A percentile compares a stretch with the other conserved stretches of the same genome.
phyloP scores from a whole-genome alignment of 2,329 filamentous ascomycete species.

The Fusarium bactridioides region DNA sequence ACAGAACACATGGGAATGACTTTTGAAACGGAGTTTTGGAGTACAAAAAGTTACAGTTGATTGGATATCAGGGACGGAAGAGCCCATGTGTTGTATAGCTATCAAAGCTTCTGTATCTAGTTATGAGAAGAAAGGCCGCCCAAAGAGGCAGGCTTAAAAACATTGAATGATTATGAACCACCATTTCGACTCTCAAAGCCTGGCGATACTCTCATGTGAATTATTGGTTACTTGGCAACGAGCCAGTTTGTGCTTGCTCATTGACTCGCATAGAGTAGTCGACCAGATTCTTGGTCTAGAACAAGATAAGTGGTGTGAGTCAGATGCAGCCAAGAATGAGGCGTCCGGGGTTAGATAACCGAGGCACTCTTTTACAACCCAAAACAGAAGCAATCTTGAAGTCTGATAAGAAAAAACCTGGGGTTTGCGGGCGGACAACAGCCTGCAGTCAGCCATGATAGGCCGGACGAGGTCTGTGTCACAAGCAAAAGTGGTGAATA shows the following conservation, averaged over 20 bases:
- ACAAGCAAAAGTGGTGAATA: background rate
- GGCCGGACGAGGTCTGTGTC: background rate
- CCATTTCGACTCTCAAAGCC: conserved; percentile 3
- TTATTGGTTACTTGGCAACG: background rate
- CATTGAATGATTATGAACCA: conserved; percentile 21
- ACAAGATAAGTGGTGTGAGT: background rate
- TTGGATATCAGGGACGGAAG: conserved; percentile 14
- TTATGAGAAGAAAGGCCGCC: conserved; percentile 23
- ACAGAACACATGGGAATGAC: conserved; percentile 37
- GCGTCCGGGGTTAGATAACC: conserved; percentile 20
- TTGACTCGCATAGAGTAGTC: background rate
- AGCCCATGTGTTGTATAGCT: conserved; percentile 28
- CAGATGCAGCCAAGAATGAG: conserved; percentile 20
- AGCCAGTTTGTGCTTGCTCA: background rate
- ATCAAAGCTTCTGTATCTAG: conserved; percentile 30
- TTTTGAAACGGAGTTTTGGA: conserved; percentile 22
- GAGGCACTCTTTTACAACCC: background rate
- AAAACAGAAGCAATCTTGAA: background rate
- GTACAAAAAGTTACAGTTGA: conserved; percentile 26
- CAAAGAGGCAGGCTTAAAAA: conserved; percentile 28
- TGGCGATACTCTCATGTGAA: conserved; percentile 4
- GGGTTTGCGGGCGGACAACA: background rate
- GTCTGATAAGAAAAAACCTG: background rate
- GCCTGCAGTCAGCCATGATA: background rate
- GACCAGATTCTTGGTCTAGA: background rate